Evolutionary conservation across 2,329 filamentous ascomycete genomes (phyloP), one percentile per base, ranked within the genome.

Genomic region (Akanthomyces dipterigenus): DNA sequence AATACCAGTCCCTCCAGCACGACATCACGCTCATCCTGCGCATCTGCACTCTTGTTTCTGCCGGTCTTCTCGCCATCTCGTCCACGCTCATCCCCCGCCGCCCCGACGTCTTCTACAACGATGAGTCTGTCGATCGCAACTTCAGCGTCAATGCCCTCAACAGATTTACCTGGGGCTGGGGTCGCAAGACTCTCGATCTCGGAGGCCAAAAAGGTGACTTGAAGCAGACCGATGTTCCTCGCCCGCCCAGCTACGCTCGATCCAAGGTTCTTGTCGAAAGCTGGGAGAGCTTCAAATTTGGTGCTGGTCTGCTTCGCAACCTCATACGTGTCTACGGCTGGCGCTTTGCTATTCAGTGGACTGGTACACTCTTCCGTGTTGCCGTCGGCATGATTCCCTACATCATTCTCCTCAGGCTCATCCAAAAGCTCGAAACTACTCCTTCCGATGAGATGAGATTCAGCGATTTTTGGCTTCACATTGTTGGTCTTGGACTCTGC

Each of bases 321-420:
- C 68, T 92, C 3, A 66, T 87, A 5, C 70, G 78, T 46, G 81
- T 82, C 1, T 87, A 91, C 69, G 81, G 81, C 63, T 71, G 71
- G 26, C 71, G 77, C 1, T 77, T 93, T 43, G 66, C 78, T 1
- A 60, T 83, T 9, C 89, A 92, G 72, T 86, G 83, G 76, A 50
- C 74, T 2, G 69, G 89, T 8, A 85, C 84, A 14, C 63, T 84
- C 1, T 63, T 79, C 7, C 77, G 80, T 22, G 82, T 83, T 9
- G 66, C 87, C 34, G 67, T 88, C n/a, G 85, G 84, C 60, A 86
- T 92, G 62, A 81, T 84, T 0, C 90, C 90, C 0, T 90, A 91
- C 68, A 84, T 87, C 70, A 82, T 86, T 31, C 84, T 90, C 64
- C 78, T 87, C 62, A 81, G 83, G 51, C 81, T 93, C 14, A 79